Base-by-base conservation (phyloP, 1,284 basidiomycete species). In the Schizophyllum amplum region DNA sequence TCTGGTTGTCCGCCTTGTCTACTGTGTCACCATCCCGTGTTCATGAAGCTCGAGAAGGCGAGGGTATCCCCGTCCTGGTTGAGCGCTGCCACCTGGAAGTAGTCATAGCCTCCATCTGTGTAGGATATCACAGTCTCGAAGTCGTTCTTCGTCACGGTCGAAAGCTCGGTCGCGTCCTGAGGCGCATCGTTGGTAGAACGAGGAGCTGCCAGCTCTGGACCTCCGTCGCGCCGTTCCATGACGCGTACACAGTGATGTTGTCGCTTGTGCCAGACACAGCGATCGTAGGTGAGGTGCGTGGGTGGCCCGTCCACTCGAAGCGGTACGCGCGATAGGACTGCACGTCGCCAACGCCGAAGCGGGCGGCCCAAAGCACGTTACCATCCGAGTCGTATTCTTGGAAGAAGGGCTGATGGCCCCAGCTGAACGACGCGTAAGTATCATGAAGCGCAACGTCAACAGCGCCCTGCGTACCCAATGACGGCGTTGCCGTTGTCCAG, bases 191-290 rank as follows among this genome's bases (percentile, higher is more conserved):
- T 5, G 5, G 47, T 49, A 5, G 47, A 49, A n/a, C 47, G 5
- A 55, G 22, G 7, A 60, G 48, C 9, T 15, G 24, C 13, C 49
- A 60, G 25, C 17, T 7, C 15, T 42, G 42, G 7, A 57, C 59
- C 33, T 56, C 24, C 26, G 59, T 60, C 24, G 56, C 54, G 5
- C 59, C 56, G 48, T 60, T 60, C 59, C 59, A 60, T n/a, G 59
- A 57, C 9, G 57, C 59, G 24, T 51, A 60, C 1, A 60, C 47
- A 21, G 53, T 53, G 15, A 17, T 52, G 24, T 48, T 51, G 1
- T 11, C 22, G n/a, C 22, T 23, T 5, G 5, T 11, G 11, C 47
- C 47, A n/a, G 47, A 5, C 6, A 49, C 22, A 5, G 47, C 47
- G 47, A 23, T 49, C 6, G 22, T 5, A 23, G 47, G 47, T 5